These are phyloP conservation scores for Epichloe scottii DNA, from an alignment of 2,329 filamentous ascomycete genomes.

Conservation along the genomic window DNA sequence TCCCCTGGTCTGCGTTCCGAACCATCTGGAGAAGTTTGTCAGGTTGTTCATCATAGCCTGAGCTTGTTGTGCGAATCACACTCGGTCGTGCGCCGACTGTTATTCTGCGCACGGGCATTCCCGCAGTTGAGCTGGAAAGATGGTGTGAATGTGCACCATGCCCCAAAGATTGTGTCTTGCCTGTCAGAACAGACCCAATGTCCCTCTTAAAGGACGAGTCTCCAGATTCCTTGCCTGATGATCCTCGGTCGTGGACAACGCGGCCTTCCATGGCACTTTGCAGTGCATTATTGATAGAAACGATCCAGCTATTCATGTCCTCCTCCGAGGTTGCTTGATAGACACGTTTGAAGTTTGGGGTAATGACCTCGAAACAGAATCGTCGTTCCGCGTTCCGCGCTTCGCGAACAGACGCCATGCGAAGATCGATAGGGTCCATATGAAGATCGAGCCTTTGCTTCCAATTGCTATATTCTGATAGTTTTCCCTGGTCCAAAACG, in stretches of 20 bases:
- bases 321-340: constrained; percentile 98
- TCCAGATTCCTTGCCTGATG: constrained; percentile 21
- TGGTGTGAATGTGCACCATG: constrained; percentile 40
- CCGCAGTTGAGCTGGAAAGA: constrained; percentile 29
- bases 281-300: constrained; percentile 89
- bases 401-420: constrained; percentile 93
- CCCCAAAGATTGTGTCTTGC: constrained; percentile 67
- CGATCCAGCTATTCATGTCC: constrained; percentile 95
- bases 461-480: constrained; percentile 99
- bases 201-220: constrained; percentile 61
- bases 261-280: constrained; percentile 89
- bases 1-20: constrained; percentile 82
- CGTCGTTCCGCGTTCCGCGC: constrained; percentile 86
- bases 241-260: constrained; percentile 42
- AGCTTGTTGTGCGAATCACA: constrained; percentile 56
- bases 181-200: constrained; percentile 84
- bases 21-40: constrained; percentile 79
- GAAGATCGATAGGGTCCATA: constrained; percentile 94
- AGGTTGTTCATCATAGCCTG: constrained; percentile 66
- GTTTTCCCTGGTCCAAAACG: constrained; percentile 87
- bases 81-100: constrained; percentile 82
- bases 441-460: constrained; percentile 94
- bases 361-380: constrained; percentile 98
- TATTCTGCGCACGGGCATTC: constrained; percentile 66
- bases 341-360: constrained; percentile 86